Base-by-base conservation (phyloP, 495 filamentous ascomycete species). In the Staphylotrichum tortipilum region DNA sequence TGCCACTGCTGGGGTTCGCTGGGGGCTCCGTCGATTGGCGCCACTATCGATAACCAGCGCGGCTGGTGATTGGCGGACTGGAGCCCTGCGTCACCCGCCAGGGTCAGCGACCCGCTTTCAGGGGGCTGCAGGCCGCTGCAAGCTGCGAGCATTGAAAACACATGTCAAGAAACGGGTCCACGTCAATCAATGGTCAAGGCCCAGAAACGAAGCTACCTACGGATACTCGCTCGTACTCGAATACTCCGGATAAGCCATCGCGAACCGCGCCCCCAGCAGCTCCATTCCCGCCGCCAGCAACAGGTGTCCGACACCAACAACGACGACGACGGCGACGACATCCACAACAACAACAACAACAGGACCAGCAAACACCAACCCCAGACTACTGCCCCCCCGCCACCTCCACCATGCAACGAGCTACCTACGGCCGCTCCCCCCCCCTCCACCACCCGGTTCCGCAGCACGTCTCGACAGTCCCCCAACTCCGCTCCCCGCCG, bases 371-470 rank as follows among this genome's bases (percentile, higher is more conserved):
- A 46, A 45, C 18, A 15, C 14, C 37, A 26, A n/a, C n/a, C n/a
- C 22, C 31, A 15, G 26, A 14, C 9, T 24, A 29, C 12, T 18
- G 14, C 14, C 44, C 6, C 2, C 23, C 22, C 19, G 11, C 33
- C 51, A 15, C 18, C 21, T 31, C 26, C 30, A 73, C 64, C 34
- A 95, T 95, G 89, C 91, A 97, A 68, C 84, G 89, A 63, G 72
- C 78, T 54, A 75, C 78, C 40, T 94, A 89, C 70, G 82, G 86
- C 49, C 85, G 88, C 58, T 95, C 92, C 55, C 92, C 92, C 61
- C 94, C 92, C 35, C 84, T 99, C 53, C 92, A 99, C 70, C 92
- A 99, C 67, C 92, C 92, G 23, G 90, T 97, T 38, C 94, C 94
- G 38, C 94, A 97, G 63, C 94, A 97, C 78, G 90, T 97, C 48